Evolutionary conservation across 805 yeast genomes (phyloP).

Genomic region (Priceomyces carsonii): DNA sequence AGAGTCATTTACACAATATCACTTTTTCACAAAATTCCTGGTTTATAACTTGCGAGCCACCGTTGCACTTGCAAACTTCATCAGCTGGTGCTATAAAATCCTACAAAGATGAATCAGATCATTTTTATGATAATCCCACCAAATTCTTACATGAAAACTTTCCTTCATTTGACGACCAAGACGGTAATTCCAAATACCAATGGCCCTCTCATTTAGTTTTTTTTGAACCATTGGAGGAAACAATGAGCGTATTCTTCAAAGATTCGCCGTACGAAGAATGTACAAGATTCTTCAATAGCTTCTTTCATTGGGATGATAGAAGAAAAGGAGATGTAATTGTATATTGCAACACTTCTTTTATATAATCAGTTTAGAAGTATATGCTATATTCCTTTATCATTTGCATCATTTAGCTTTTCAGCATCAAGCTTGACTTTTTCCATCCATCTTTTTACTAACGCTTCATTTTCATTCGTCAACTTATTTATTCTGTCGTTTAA

Average conservation of each 20-base stretch:
- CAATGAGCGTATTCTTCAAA: constrained; percentile 40
- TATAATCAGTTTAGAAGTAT: not conserved
- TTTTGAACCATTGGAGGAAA: constrained; percentile 61
- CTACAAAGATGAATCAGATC: constrained; percentile 87
- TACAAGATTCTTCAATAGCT: constrained; percentile 69
- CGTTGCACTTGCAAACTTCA: constrained; percentile 43
- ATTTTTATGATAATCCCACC: constrained; percentile 67
- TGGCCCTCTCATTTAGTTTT: constrained; percentile 80
- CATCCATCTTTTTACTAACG: constrained; percentile 49
- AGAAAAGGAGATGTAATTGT: constrained; percentile 78
- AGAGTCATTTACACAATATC: constrained; percentile 70
- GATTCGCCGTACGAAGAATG: constrained; percentile 46
- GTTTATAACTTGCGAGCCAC: constrained; percentile 93
- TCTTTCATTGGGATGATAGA: constrained; percentile 84
- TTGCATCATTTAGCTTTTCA: constrained; percentile 55
- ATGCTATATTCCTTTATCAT: constrained; percentile 15
- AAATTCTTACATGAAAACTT: constrained; percentile 56
- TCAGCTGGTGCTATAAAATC: constrained; percentile 24
- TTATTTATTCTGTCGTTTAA: constrained; percentile 34
- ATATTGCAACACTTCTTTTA: constrained; percentile 31
- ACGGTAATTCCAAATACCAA: constrained; percentile 3
- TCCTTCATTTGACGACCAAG: constrained; percentile 26
- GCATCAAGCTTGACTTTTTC: constrained; percentile 52
- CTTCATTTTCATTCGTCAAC: constrained; percentile 50
- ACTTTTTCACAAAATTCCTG: constrained; percentile 48